Conservation (phyloP, 768 basidiomycete genomes). For the Xerocomellus intermedius region DNA sequence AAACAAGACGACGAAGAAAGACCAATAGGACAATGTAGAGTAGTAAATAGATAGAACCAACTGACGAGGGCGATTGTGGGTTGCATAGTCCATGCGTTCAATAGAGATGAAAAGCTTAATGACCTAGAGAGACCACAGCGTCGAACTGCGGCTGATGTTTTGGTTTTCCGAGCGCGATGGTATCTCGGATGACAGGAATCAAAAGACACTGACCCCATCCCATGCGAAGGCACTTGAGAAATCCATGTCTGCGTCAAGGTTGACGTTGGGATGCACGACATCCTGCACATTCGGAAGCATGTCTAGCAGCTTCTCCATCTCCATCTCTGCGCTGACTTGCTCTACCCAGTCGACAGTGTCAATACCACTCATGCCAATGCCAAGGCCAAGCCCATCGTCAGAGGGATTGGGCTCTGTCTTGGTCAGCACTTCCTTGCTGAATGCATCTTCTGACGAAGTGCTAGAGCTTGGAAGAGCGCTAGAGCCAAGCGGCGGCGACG, state of each 20-base stretch:
- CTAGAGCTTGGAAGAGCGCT: slow-evolving; percentile 32
- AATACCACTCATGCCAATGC: slow-evolving; percentile 17
- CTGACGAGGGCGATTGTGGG: slow-evolving; percentile 12
- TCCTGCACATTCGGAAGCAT: slow-evolving; percentile 42
- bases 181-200: slow-evolving; percentile 8
- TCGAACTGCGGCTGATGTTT: slow-evolving; percentile 14
- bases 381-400: slow-evolving; percentile 18
- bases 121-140: slow-evolving; percentile 8
- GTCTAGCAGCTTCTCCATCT: slow-evolving; percentile 62
- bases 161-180: slow-evolving; percentile 12
- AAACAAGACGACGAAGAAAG: slow-evolving; percentile 12
- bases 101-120: slow-evolving; percentile 14
- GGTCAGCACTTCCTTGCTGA: slow-evolving; percentile 26
- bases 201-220: slow-evolving; percentile 31
- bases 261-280: slow-evolving; percentile 18
- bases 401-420: slow-evolving; percentile 5
- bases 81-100: slow-evolving; percentile 19
- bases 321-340: slow-evolving; percentile 41
- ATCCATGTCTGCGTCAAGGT: slow-evolving; percentile 28
- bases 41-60: slow-evolving; percentile 25
- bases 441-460: slow-evolving; percentile 34
- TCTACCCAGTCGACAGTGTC: slow-evolving; percentile 28
- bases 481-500: slow-evolving; percentile 33
- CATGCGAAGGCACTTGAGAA: slow-evolving; percentile 26
- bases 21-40: slow-evolving; percentile 28